Percentiles rank a stretch among this genome's conserved stretches.
Conservation (phyloP, 495 filamentous ascomycete genomes). For the Trypethelium eluteriae region DNA sequence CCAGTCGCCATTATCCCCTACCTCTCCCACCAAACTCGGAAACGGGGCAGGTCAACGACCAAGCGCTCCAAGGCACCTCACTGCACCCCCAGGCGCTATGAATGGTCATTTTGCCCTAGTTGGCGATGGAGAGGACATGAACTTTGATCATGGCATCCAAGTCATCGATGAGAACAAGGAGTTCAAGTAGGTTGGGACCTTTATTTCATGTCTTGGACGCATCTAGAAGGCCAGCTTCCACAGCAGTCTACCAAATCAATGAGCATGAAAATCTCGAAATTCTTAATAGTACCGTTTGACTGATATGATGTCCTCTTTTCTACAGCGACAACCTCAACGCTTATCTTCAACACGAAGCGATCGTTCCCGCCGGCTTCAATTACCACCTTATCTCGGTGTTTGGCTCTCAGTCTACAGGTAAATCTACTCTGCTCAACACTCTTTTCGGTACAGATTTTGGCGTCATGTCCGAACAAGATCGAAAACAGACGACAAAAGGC, state of each 20-base stretch:
- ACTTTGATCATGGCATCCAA: constrained; percentile 90
- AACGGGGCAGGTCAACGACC: constrained; percentile 7
- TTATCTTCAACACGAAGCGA: constrained; percentile 70
- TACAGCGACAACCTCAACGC: constrained; percentile 66
- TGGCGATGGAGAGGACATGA: constrained; percentile 61
- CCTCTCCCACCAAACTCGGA: constrained; percentile 6
- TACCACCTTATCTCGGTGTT: constrained; percentile 99
- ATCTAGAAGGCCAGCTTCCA: not conserved
- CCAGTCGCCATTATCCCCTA: constrained; percentile 1
- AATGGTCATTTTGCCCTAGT: constrained; percentile 85
- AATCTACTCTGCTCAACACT: constrained; percentile 92
- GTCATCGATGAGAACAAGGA: constrained; percentile 92
- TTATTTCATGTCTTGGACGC: constrained; percentile 11
- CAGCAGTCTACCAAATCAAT: not conserved
- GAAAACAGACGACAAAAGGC: constrained; percentile 94
- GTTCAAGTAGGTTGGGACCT: constrained; percentile 67
- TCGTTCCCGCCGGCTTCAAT: constrained; percentile 86
- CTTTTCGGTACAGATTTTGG: constrained; percentile 93
- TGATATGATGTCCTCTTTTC: not conserved
- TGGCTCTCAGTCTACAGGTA: constrained; percentile 95
- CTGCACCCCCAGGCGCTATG: constrained; percentile 53
- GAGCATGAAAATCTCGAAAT: too few relatives aligned
- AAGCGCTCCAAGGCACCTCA: constrained; percentile 5
- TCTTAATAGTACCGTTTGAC: not conserved
- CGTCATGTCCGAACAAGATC: constrained; percentile 86